Conservation (phyloP, 257 asterid genomes). For the Leptodermis oblonga region DNA sequence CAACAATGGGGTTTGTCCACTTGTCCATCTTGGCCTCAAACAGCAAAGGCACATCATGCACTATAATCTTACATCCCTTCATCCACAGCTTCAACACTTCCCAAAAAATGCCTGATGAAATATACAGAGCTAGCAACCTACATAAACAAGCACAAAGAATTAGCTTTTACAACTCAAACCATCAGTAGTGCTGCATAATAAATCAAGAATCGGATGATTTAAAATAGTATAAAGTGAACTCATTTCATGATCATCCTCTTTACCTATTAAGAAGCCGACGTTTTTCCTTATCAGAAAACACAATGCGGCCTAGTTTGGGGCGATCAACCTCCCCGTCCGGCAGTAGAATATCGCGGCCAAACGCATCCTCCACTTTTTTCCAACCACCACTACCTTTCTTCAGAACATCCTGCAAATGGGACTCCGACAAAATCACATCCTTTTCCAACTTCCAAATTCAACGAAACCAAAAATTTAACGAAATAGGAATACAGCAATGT, state of each 20-base stretch:
- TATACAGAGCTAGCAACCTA: conserved; percentile 82
- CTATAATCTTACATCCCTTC: conserved; percentile 57
- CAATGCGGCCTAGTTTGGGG: conserved; percentile 72
- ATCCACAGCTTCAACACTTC: conserved; percentile 83
- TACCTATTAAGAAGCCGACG: conserved; percentile 92
- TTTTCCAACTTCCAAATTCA: not conserved
- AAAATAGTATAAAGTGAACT: not conserved
- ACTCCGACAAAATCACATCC: not conserved
- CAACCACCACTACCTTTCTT: conserved; percentile 87
- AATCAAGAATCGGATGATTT: too few species aligned
- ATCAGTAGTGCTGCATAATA: too few species aligned
- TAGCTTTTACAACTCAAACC: not conserved
- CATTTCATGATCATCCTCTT: not conserved
- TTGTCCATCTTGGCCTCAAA: conserved; percentile 84
- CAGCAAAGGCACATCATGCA: conserved; percentile 90
- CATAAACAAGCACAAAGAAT: conserved; percentile 8
- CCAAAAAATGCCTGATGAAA: conserved; percentile 61
- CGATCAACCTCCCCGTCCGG: conserved; percentile 83
- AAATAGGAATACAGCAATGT: not conserved
- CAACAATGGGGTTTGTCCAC: conserved; percentile 83
- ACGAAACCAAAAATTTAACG: not conserved
- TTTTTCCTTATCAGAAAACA: conserved; percentile 62
- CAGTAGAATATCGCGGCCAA: conserved; percentile 69
- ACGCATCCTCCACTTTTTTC: conserved; percentile 75
- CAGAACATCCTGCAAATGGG: conserved; percentile 45